Percentiles rank a stretch among this genome's conserved stretches.
phyloP scores from a whole-genome alignment of 352 stramenopile species.

The Blastocystis sp. region DNA sequence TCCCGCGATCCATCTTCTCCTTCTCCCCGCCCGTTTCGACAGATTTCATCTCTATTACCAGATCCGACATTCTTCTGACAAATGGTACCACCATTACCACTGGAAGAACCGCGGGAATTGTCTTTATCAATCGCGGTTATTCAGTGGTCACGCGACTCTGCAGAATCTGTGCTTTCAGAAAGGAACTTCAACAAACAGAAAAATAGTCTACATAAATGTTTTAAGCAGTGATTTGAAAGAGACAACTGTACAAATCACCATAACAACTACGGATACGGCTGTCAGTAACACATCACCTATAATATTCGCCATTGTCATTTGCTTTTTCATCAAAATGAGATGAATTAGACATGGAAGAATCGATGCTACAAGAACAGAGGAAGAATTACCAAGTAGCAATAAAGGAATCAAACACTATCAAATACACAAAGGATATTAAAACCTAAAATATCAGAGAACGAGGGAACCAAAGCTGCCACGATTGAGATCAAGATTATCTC shows the following conservation, averaged over 20 bases:
- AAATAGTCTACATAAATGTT: neutral
- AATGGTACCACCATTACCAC: neutral
- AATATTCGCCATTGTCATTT: neutral
- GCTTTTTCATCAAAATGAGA: slow-evolving; percentile 26
- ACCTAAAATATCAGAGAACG: slow-evolving; percentile 17
- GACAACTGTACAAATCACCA: slow-evolving; percentile 49
- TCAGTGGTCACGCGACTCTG: neutral
- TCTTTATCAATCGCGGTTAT: neutral
- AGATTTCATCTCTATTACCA: slow-evolving; percentile 14
- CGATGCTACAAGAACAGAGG: slow-evolving; percentile 22
- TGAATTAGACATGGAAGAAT: slow-evolving; percentile 35
- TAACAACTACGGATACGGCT: slow-evolving; percentile 4
- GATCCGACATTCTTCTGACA: neutral
- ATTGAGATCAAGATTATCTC: slow-evolving; percentile 40
- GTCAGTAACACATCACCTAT: neutral
- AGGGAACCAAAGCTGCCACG: neutral
- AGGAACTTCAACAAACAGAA: slow-evolving; percentile 1
- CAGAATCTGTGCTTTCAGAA: neutral
- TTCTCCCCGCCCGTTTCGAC: neutral
- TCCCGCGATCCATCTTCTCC: neutral
- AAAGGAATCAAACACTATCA: neutral
- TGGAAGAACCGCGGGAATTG: neutral
- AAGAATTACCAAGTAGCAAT: slow-evolving; percentile 49
- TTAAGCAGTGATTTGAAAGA: slow-evolving; percentile 24
- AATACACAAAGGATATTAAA: slow-evolving; percentile 52